A percentile compares a stretch with the other conserved stretches of the same genome.
Conservation (phyloP, 345 rosid genomes). For the Gossypium mustelinum region DNA sequence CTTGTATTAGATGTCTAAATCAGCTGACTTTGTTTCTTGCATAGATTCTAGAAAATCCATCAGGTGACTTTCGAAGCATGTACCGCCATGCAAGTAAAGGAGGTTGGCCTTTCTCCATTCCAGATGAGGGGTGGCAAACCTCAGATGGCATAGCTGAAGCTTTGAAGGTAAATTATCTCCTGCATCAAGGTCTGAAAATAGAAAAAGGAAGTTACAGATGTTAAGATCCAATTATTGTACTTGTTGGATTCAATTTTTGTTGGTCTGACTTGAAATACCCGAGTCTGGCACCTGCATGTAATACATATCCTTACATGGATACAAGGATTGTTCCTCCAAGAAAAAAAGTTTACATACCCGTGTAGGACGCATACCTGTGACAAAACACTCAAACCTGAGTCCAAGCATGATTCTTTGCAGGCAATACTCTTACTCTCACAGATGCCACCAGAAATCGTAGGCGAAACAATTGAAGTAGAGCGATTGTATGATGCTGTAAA, state of each 20-base stretch:
- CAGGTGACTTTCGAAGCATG: constrained; percentile 7
- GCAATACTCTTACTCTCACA: not conserved
- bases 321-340: not conserved
- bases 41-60: constrained; percentile 10
- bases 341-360: not conserved
- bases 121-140: constrained; percentile 16
- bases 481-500: constrained; percentile 2
- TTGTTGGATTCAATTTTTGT: not conserved
- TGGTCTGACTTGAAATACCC: not conserved
- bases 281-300: not conserved
- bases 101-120: constrained; percentile 7
- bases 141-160: constrained; percentile 12
- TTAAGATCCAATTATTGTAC: too few species aligned
- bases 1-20: not conserved
- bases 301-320: not conserved
- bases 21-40: not conserved
- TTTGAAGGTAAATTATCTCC: constrained; percentile 6
- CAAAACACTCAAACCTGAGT: not conserved
- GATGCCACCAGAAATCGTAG: constrained; percentile 7
- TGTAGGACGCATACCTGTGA: not conserved
- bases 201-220: not conserved
- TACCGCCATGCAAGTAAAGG: constrained; percentile 1
- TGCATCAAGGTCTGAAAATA: not conserved
- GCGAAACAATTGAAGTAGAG: constrained; percentile 4
- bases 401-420: constrained; percentile 2